Base-by-base conservation (phyloP, 2,329 filamentous ascomycete species). In the Talaromyces sp. region DNA sequence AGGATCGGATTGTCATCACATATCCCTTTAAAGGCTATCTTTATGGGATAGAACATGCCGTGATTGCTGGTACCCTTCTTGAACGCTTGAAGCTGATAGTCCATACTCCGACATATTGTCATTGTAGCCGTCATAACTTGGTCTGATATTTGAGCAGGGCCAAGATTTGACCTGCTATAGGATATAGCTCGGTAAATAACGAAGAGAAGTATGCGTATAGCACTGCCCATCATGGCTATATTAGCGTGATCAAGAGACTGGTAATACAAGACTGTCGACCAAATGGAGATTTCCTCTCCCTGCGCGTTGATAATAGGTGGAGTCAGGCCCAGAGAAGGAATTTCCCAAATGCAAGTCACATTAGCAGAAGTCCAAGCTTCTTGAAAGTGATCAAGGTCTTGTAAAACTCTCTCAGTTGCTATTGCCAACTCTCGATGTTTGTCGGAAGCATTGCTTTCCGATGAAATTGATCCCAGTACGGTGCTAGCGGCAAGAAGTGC, bases 261-360 rank as follows among this genome's bases (percentile, higher is more conserved):
- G 25, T 57, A 57, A 44, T 47, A 39, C 25, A 57, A 57, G 55
- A 57, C 22, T 49, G 55, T 57, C 39, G 55, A 44, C 55, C 55
- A 57, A 27, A 57, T n/a, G 2, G 55, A 22, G 39, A 30, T 11
- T 32, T 57, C 33, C 17, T 49, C 25, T 57, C 33, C 36, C 47
- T 57, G 33, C 19, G 55, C 27, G 42, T 32, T 28, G 17, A 39
- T 22, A 28, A 57, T 33, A 17, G 55, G 55, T 28, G 55, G 55
- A 32, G 55, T 57, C 25, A 49, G 27, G 19, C 39, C 39, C 17
- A 17, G 22, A 57, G 39, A 8, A 4, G 15, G 8, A 17, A n/a
- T 39, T 57, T 51, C 44, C 44, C 44, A 51, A 27, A 51, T 17
- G 13, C 19, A 51, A 27, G 44, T 4, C 10, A 27, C 5, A 51